Conservation (phyloP, 2,329 filamentous ascomycete genomes). For the Stachybotrys echinatus region DNA sequence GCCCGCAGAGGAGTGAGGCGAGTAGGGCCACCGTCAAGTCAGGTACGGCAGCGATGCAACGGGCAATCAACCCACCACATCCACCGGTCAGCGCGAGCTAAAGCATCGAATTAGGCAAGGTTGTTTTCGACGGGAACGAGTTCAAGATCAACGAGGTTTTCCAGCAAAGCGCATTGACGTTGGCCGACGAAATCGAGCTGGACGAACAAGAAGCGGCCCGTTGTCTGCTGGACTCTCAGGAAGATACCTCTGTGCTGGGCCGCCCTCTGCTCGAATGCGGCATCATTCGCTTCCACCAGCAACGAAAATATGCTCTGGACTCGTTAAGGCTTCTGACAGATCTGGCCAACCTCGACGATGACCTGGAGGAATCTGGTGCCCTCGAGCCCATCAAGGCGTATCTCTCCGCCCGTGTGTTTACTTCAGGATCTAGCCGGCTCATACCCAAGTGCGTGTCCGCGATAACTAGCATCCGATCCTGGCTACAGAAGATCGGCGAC, state of each 20-base stretch:
- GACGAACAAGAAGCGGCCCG: conserved; percentile 82
- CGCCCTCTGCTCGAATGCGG: conserved; percentile 71
- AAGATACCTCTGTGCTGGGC: conserved; percentile 63
- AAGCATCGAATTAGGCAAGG: conserved; percentile 56
- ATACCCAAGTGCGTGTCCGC: conserved; percentile 69
- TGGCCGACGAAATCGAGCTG: conserved; percentile 84
- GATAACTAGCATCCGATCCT: conserved; percentile 71
- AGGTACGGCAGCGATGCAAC: conserved; percentile 40
- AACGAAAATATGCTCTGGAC: conserved; percentile 77
- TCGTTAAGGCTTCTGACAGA: conserved; percentile 76
- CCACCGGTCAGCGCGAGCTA: not conserved
- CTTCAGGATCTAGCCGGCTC: conserved; percentile 49
- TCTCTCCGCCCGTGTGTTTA: conserved; percentile 26
- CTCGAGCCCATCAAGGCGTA: conserved; percentile 28
- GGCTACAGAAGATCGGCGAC: conserved; percentile 71
- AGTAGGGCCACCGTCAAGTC: conserved; percentile 68
- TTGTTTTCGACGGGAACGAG: conserved; percentile 66
- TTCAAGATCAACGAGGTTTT: conserved; percentile 85
- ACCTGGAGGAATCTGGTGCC: conserved; percentile 36
- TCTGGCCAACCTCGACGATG: conserved; percentile 50
- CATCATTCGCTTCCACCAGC: conserved; percentile 83
- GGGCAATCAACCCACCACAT: not conserved
- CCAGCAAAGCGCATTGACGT: conserved; percentile 70
- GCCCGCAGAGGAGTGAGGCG: conserved; percentile 65
- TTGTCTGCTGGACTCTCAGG: conserved; percentile 68